Base-by-base conservation (phyloP, 2,329 filamentous ascomycete species). In the Pseudogymnoascus sp. region DNA sequence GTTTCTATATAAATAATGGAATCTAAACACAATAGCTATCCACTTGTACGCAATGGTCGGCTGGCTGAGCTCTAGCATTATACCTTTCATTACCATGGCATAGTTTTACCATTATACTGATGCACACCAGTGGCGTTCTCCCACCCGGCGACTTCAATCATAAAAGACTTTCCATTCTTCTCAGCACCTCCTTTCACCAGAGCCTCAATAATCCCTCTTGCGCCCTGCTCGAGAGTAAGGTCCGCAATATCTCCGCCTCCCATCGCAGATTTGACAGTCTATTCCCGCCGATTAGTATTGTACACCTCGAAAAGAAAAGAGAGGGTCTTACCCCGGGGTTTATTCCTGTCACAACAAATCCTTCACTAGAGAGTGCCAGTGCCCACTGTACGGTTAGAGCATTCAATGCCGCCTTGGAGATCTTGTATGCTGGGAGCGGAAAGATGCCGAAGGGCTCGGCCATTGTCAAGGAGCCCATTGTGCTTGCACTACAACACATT, bases 361-460 rank as follows among this genome's bases (percentile, higher is more conserved):
- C 25, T 28, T 42, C 42, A 49, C 42, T 21, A 31, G 37, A 46
- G 38, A 61, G 37, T 28, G 38, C 34, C 9, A 31, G 16, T 42
- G 37, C 38, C 37, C 23, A 42, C 18, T 60, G 38, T 12, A 31
- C 64, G 63, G 66, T 37, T 23, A 42, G 60, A 63, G 67, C 69
- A 53, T 69, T 69, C 6, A 68, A 62, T 18, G 65, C 67, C 2
- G 68, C 67, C 53, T 62, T 62, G 21, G 65, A 64, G 21, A 68
- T 62, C 12, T 64, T 63, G 59, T 69, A 68, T 9, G 59, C 49
- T 18, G 46, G 46, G 8, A 53, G 46, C 4, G 46, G 46, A 53
- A n/a, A 53, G 23, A 31, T 3, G 46, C 25, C 9, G 25, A 53
- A 53, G 14, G 46, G 46, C 25, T 53, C 46, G 2, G 46, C 46